Percentiles rank a stretch among this genome's conserved stretches.
Conservation (phyloP, 1,284 basidiomycete genomes). For the Microbotryum violaceum region DNA sequence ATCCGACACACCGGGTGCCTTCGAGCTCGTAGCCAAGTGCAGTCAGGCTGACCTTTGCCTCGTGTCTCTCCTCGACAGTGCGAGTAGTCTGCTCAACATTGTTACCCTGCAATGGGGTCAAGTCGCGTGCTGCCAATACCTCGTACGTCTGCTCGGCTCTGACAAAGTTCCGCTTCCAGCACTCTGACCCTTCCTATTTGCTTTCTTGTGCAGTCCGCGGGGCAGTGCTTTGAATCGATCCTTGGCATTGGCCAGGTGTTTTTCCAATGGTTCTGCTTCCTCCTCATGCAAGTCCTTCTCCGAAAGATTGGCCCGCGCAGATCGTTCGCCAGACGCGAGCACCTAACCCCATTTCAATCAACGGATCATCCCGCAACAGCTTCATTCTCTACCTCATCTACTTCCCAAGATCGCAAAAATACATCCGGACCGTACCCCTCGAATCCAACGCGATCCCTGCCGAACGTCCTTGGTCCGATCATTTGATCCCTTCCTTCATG, state of each 20-base stretch:
- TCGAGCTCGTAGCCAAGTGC: neutral
- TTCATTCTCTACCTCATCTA: slow-evolving; percentile 85
- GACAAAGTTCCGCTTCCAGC: neutral
- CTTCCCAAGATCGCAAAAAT: slow-evolving; percentile 77
- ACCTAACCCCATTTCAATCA: neutral
- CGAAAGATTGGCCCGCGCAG: neutral
- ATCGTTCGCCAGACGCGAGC: slow-evolving; percentile 6
- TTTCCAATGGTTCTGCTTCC: slow-evolving; percentile 80
- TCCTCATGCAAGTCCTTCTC: slow-evolving; percentile 58
- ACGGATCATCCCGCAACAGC: slow-evolving; percentile 44
- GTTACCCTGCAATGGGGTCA: slow-evolving; percentile 81
- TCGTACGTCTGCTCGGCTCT: slow-evolving; percentile 50
- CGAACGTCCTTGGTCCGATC: slow-evolving; percentile 4
- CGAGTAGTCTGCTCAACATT: slow-evolving; percentile 43
- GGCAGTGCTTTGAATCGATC: slow-evolving; percentile 69
- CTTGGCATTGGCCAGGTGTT: slow-evolving; percentile 78
- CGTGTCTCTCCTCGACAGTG: slow-evolving; percentile 9
- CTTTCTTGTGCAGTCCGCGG: slow-evolving; percentile 50
- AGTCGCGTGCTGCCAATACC: slow-evolving; percentile 67
- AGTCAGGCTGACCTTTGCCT: neutral
- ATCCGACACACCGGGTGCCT: neutral
- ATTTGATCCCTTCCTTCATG: slow-evolving; percentile 23
- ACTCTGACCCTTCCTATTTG: slow-evolving; percentile 1
- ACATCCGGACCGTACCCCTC: slow-evolving; percentile 40
- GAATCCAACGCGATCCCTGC: slow-evolving; percentile 12